phyloP scores from a whole-genome alignment of 1,284 basidiomycete genomes.

The Irpex rosettiformis region DNA sequence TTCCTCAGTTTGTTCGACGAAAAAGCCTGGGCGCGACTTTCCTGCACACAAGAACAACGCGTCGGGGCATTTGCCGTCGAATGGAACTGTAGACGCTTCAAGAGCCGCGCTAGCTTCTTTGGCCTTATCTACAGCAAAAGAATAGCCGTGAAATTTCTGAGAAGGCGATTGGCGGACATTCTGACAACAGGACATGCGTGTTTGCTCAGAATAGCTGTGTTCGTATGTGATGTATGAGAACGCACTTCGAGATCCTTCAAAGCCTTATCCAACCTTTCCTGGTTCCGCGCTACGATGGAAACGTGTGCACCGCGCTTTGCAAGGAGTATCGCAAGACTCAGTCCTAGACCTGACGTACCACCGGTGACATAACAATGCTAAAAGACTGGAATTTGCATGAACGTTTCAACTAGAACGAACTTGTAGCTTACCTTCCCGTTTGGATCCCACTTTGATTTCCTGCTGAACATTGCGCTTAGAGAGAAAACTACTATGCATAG shows the following conservation, averaged over 20 bases:
- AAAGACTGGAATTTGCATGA: too few species aligned
- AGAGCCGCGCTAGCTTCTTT: constrained; percentile 53
- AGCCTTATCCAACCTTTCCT: constrained; percentile 57
- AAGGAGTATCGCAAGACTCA: constrained; percentile 66
- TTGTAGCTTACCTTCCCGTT: constrained; percentile 15
- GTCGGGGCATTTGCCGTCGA: constrained; percentile 60
- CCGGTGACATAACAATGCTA: constrained; percentile 80
- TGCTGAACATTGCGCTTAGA: constrained; percentile 8
- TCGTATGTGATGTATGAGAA: constrained; percentile 2
- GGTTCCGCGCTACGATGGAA: constrained; percentile 74
- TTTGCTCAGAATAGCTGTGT: neutral
- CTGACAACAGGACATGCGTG: constrained; percentile 24
- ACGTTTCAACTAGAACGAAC: neutral
- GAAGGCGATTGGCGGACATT: constrained; percentile 42
- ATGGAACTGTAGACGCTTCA: constrained; percentile 51
- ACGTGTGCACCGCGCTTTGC: constrained; percentile 73
- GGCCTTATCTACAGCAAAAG: constrained; percentile 53
- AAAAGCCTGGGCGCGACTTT: constrained; percentile 62
- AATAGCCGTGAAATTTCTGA: constrained; percentile 60
- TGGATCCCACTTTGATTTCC: constrained; percentile 16
- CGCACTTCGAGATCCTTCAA: constrained; percentile 60
- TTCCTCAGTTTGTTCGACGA: constrained; percentile 61
- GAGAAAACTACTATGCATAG: neutral
- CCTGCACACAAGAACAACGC: constrained; percentile 82
- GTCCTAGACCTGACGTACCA: constrained; percentile 76